phyloP scores from a whole-genome alignment of 208 protist genomes.

The Kentomonas sorsogonicus region DNA sequence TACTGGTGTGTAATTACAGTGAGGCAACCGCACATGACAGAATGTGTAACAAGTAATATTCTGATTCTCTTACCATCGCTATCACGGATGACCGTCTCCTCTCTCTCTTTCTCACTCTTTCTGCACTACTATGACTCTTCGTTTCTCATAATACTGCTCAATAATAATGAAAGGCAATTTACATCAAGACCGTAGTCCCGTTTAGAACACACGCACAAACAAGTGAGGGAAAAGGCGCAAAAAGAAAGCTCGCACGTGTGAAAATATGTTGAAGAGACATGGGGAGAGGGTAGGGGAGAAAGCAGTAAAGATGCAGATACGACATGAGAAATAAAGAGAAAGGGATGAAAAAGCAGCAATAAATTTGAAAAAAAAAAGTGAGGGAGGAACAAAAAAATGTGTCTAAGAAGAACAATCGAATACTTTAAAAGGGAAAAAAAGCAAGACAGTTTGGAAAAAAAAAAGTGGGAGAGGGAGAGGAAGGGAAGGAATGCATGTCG shows the following conservation, averaged over 20 bases:
- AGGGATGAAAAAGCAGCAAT: neutral
- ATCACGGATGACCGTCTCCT: too few species aligned
- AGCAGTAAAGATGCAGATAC: neutral
- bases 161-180: neutral
- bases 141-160: neutral
- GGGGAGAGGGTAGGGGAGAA: too few species aligned
- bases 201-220: too few species aligned
- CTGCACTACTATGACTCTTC: neutral
- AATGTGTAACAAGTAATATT: too few species aligned
- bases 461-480: neutral
- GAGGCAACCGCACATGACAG: too few species aligned
- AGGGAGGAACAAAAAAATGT: conserved; percentile 1
- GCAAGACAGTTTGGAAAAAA: neutral
- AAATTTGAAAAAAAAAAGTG: conserved; percentile 1
- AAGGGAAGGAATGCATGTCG: conserved; percentile 1
- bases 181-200: too few species aligned
- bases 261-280: too few species aligned
- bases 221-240: too few species aligned
- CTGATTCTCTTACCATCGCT: too few species aligned
- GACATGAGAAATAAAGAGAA: conserved; percentile 10
- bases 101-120: neutral
- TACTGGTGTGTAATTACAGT: too few species aligned
- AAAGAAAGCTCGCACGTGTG: too few species aligned
- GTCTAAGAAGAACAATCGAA: conserved; percentile 1
- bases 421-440: conserved; percentile 1